A percentile compares a stretch with the other conserved stretches of the same genome.
Conservation (phyloP, 2,329 filamentous ascomycete genomes). For the Tothia fuscella region DNA sequence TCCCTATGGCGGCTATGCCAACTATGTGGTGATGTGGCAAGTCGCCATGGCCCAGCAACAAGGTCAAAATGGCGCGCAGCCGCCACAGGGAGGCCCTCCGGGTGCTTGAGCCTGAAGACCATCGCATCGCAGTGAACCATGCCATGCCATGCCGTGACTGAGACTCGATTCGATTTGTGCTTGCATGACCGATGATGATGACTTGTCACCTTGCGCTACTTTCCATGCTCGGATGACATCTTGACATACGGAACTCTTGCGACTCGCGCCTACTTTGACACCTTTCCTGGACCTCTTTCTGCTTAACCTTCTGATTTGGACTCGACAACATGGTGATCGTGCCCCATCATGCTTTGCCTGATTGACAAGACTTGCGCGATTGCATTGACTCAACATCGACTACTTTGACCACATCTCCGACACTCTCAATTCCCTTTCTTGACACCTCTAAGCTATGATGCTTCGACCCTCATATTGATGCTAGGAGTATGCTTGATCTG, state of each 20-base stretch:
- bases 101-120: constrained; percentile 20
- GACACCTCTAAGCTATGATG: no score
- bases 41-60: constrained; percentile 45
- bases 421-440: no score
- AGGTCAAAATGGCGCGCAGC: constrained; percentile 12
- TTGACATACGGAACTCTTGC: constrained; percentile 3
- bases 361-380: no score
- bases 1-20: constrained; percentile 70
- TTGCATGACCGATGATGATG: constrained; percentile 23
- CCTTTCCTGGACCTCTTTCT: not conserved
- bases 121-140: constrained; percentile 20
- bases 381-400: no score
- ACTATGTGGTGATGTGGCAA: constrained; percentile 72
- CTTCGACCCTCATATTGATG: no score
- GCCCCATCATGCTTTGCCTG: not conserved
- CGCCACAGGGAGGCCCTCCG: constrained; percentile 20
- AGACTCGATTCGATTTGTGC: constrained; percentile 23
- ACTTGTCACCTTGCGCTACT: constrained; percentile 1
- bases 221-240: constrained; percentile 1
- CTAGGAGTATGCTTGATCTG: no score
- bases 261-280: constrained; percentile 1
- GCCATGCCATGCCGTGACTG: constrained; percentile 23
- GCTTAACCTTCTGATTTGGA: not conserved
- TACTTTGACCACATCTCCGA: no score
- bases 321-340: not conserved